Conservation (phyloP, 495 filamentous ascomycete species). For the Patellaria atrata region DNA sequence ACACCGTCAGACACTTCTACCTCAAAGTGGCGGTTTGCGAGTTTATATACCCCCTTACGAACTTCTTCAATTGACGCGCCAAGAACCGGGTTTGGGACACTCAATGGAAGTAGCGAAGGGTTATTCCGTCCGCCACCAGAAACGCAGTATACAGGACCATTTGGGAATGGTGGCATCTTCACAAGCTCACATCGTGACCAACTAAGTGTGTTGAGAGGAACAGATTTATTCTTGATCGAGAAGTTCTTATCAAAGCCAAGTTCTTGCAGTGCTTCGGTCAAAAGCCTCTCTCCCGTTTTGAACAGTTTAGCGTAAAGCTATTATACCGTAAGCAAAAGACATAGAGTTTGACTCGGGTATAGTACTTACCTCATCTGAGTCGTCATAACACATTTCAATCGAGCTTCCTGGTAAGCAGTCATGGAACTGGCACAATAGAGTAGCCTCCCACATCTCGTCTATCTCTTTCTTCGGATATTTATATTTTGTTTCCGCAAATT, state of each 20-base stretch:
- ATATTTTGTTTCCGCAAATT: constrained; percentile 43
- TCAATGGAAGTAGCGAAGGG: constrained; percentile 36
- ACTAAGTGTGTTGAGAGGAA: constrained; percentile 66
- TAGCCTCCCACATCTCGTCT: constrained; percentile 84
- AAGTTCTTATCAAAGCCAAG: constrained; percentile 42
- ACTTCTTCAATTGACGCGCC: constrained; percentile 50
- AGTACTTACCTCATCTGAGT: constrained; percentile 55
- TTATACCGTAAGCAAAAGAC: constrained; percentile 8
- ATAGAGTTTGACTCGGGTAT: not conserved
- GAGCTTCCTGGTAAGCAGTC: constrained; percentile 90
- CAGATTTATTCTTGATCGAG: constrained; percentile 26
- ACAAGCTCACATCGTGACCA: constrained; percentile 68
- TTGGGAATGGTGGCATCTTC: constrained; percentile 34
- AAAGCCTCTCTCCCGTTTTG: constrained; percentile 51
- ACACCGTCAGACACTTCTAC: constrained; percentile 56
- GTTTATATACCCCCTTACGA: constrained; percentile 54
- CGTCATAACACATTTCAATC: constrained; percentile 95
- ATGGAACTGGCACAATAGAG: constrained; percentile 87
- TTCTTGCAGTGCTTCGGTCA: constrained; percentile 51
- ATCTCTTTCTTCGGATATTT: constrained; percentile 83
- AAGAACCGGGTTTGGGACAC: constrained; percentile 28
- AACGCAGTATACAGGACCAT: constrained; percentile 34
- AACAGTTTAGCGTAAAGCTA: constrained; percentile 75
- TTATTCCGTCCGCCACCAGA: constrained; percentile 32
- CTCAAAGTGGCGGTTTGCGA: constrained; percentile 60